Base-by-base conservation (phyloP, 2,329 filamentous ascomycete species). In the Epicoccum nigrum region DNA sequence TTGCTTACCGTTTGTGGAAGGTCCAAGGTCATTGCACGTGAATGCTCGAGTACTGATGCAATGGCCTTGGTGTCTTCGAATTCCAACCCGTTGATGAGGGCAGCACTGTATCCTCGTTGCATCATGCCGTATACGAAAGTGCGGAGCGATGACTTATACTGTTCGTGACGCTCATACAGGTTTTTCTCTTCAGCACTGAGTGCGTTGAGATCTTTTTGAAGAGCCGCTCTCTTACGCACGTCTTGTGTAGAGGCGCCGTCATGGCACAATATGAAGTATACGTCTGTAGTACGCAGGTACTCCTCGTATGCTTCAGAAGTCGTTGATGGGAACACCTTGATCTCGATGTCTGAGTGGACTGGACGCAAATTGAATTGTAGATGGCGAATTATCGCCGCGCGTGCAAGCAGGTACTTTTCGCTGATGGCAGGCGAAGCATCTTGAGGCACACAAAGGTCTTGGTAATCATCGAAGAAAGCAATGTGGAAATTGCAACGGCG, bases 401-500 rank as follows among this genome's bases (percentile, higher is more conserved):
- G 80, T 11, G 85, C 82, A 7, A 91, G 77, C 1, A 81, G 74
- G 62, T 85, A 90, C 61, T 84, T 86, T 31, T 73, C 54, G 56
- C 67, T 56, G 55, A 75, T 58, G 20, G 59, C 60, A 7, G 64
- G 42, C 20, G 69, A 51, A 4, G 71, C 68, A 39, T 65, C 64
- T 6, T 69, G 62, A 4, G 86, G 84, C 12, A 86, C 70, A 61
- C 84, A 88, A 9, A 86, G 73, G 4, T 76, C 65, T 57, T 79
- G 72, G 47, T 86, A 77, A 47, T 79, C 73, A 20, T 83, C 77
- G 63, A 92, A 89, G 75, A 90, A 92, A 13, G 85, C 74, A 54
- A 92, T 70, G 55, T 90, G 82, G 60, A 91, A 92, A 49, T 85
- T 84, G 69, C 87, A 90, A 45, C 86, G 85, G 41, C 87, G 79